Evolutionary conservation across 306 rosid species (phyloP).

Genomic region (Ormosia emarginata): DNA sequence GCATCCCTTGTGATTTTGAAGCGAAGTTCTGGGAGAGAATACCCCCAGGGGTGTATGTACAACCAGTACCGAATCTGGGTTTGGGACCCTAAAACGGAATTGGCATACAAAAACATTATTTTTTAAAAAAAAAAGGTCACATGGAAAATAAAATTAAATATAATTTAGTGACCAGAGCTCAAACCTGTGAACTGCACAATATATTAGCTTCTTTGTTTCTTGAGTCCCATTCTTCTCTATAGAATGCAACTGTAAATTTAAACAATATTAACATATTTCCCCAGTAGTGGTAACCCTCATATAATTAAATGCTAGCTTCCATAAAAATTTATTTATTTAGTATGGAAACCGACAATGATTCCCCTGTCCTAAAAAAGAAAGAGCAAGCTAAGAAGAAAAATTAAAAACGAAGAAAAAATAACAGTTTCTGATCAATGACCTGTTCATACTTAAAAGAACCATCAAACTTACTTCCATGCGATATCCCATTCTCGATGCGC

Average conservation of each 20-base stretch:
- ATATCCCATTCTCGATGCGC: slow-evolving; percentile 88
- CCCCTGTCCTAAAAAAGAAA: background rate
- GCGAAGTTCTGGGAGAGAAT: slow-evolving; percentile 60
- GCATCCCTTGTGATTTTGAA: slow-evolving; percentile 61
- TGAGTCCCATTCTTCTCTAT: slow-evolving; percentile 69
- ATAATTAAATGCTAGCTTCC: background rate
- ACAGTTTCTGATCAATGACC: background rate
- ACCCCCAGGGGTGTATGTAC: slow-evolving; percentile 57
- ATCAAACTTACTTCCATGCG: slow-evolving; percentile 74
- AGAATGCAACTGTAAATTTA: slow-evolving; percentile 68
- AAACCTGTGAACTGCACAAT: slow-evolving; percentile 86
- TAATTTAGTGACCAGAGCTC: slow-evolving; percentile 14
- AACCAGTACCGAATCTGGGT: slow-evolving; percentile 70
- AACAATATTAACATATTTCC: slow-evolving; percentile 24
- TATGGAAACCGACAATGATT: background rate
- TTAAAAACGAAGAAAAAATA: background rate
- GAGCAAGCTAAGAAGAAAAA: background rate
- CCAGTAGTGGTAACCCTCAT: background rate
- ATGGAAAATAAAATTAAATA: background rate
- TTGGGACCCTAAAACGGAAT: slow-evolving; percentile 53
- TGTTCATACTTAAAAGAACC: slow-evolving; percentile 7
- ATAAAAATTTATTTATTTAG: background rate
- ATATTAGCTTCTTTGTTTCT: slow-evolving; percentile 56
- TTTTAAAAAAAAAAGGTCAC: background rate
- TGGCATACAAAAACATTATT: background rate